Evolutionary conservation across 1,284 basidiomycete species (phyloP), one percentile per base, ranked within the genome.

Genomic region (Marasmius fiardii): DNA sequence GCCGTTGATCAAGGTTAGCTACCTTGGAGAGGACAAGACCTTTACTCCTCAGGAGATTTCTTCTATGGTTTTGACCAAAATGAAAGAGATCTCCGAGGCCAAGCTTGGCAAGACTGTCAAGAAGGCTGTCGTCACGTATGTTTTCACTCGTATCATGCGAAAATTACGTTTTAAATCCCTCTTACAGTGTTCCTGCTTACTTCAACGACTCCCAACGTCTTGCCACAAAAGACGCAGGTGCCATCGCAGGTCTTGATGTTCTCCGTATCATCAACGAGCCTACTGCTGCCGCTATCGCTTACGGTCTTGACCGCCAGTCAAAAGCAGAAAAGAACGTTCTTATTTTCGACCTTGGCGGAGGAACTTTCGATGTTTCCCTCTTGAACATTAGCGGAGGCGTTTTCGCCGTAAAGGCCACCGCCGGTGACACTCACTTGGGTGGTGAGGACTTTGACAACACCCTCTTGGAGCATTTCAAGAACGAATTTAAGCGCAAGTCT

Each of bases 311-410:
- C 72, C 88, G 88, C 68, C 87, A 95, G 74, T 85, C 88, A 66
- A 91, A 92, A 77, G 79, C 83, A 61, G 95, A 99, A 85, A 95
- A 95, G 81, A 98, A 96, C 73, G 96, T 99, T 60, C 88, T 99
- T 73, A 98, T 99, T 75, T 99, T 98, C 85, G 96, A 99, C 82
- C 84, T 99, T 61, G 96, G 96, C 72, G 96, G 96, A 83, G 97
- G 93, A 80, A 95, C 93, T 61, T 98, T 98, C 79, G 95, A 98
- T 87, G 95, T 98, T 53, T 98, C 95, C 59, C 87, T 98, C 58
- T 83, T 98, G 59, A 95, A 95, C 73, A 98, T 98, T 76, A 93
- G 86, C 68, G 94, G 93, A 70, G 95, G 95, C 76, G 92, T 98
- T 66, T 98, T 98, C 69, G 95, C 94, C 65, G 95, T 98, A 66